phyloP scores from a whole-genome alignment of 352 stramenopile species.

The Globisporangium cylindrosporum region DNA sequence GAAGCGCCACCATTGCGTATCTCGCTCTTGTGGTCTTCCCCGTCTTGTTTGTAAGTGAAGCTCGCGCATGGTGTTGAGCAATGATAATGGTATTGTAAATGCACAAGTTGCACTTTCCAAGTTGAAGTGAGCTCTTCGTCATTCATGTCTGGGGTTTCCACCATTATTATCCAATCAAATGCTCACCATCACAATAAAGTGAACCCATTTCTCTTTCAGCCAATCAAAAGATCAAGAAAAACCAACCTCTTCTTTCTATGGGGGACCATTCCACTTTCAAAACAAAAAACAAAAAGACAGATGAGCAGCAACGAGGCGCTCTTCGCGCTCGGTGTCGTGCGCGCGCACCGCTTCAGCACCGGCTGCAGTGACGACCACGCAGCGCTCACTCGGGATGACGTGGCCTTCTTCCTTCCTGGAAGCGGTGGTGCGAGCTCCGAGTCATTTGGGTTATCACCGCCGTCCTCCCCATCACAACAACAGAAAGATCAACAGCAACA shows the following conservation, averaged over 20 bases:
- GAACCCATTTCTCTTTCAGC: background rate
- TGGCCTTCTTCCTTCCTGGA: constrained; percentile 25
- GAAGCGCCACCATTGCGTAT: background rate
- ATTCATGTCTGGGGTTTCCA: background rate
- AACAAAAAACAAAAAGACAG: background rate
- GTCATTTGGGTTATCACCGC: background rate
- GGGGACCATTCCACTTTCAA: background rate
- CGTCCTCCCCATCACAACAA: background rate
- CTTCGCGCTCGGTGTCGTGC: constrained; percentile 23
- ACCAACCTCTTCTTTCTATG: background rate
- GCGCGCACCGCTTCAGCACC: constrained; percentile 15
- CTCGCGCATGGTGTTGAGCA: background rate
- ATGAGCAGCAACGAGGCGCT: constrained; percentile 4
- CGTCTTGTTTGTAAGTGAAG: background rate
- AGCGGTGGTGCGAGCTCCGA: background rate
- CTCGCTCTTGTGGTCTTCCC: background rate
- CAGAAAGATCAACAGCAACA: constrained; percentile 5
- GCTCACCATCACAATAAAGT: background rate
- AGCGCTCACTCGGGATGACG: constrained; percentile 15
- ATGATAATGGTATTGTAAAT: background rate
- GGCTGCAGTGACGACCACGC: constrained; percentile 7
- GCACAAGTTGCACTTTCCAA: constrained; percentile 10
- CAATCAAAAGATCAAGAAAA: background rate
- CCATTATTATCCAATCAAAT: background rate
- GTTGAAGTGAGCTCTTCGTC: constrained; percentile 13